Base-by-base conservation (phyloP, 225 moss, liverwort and hornwort species). In the Pseudisothecium myosuroides region DNA sequence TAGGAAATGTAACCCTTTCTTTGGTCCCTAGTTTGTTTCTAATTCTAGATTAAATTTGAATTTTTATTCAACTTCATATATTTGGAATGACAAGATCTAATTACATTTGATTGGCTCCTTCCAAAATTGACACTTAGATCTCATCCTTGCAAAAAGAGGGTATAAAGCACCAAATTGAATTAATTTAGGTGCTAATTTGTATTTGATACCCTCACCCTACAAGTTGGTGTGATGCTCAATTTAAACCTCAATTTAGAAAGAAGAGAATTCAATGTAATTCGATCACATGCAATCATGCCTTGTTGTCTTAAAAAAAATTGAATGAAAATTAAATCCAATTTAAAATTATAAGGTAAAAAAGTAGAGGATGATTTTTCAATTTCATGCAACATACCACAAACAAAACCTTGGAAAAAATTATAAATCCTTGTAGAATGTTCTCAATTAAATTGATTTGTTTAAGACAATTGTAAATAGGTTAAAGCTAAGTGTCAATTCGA, bases 301-400 rank as follows among this genome's bases (percentile, higher is more conserved):
- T 17, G 29, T 74, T 74, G 7, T 47, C 8, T 6, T 0, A 7
- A 28, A 10, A 47, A 17, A 47, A 74, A 9, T 45, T 29, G 11
- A 18, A 29, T 6, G 11, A 31, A 18, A 74, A 18, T 7, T 47
- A 74, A 75, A 47, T 7, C 19, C 49, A 19, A 32, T 74, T 0
- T 74, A 28, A 5, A 29, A 29, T 28, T 74, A 45, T 2, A 45
- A 45, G 17, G 28, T 17, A 27, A 27, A 6, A 27, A 45, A 71
- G 9, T 24, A 39, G 14, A 0, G 4, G 6, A 15, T 45, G 45
- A 27, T 6, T 73, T 17, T 43, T 45, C 16, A 72, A 72, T 43
- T 72, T 45, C 1, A 0, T 27, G 0, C 8, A 15, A 9, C 15
- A 43, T 27, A 3, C 10, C 0, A 16, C 16, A 72, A 43, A 72